Evolutionary conservation across 1,139 yeast genomes (phyloP), one percentile per base, ranked within the genome.

Genomic region (Zhuliangozyma parablackwelliae): DNA sequence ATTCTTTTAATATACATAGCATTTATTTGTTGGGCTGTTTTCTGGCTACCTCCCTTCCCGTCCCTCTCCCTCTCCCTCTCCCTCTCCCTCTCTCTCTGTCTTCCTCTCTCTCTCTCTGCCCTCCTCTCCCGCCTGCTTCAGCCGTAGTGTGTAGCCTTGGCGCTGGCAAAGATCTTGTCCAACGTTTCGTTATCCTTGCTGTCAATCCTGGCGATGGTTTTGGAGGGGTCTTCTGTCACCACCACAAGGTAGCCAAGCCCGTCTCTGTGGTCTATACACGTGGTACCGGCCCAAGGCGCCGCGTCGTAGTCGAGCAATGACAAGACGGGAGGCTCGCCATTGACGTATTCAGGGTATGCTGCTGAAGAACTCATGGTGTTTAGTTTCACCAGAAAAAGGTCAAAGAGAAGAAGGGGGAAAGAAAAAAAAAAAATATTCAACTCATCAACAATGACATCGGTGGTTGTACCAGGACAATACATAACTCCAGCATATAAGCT

Each of bases 401-500:
- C 21, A 57, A 57, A 20, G 46, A 50, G 9, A 23, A 23, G 7
- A 45, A 50, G 9, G 5, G 5, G 7, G 10, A 23, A 8, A 44
- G 37, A 7, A 46, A 48, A 33, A 68, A 53, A 43, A 42, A 16
- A 16, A 16, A 16, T 16, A 16, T 16, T 16, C 16, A 16, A 3
- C 16, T 16, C 16, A 16, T 16, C 16, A 16, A 16, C 16, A 26
- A 26, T 26, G 12, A 10, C 12, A 11, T 36, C 23, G 9, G 21
- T 36, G 32, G 89, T 79, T 3, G 72, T 85, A 11, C 97, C 97
- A 2, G 96, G 97, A 1, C 96, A 88, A 43, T 69, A 69, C 45
- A 56, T 71, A 29, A 53, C 63, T 9, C 73, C 75, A 2, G 57
- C 60, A 3, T 59, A 56, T 45, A 60, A 61, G 39, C 46, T 53